These are phyloP conservation scores for Penicillium chermesinum DNA, from an alignment of 495 filamentous ascomycete species.

Conservation along the genomic window DNA sequence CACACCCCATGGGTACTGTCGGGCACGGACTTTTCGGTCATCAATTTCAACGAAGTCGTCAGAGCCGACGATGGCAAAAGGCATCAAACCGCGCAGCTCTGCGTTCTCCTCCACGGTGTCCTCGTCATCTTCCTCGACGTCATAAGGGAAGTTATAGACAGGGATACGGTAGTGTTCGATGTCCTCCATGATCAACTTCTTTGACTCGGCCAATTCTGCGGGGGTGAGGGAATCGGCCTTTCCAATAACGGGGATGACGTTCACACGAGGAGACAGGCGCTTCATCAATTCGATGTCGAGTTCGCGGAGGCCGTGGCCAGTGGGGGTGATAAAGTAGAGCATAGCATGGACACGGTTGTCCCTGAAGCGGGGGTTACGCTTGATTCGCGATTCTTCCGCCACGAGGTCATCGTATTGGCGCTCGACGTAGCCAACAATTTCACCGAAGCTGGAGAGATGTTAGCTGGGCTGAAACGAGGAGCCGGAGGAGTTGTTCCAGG, in stretches of 20 bases:
- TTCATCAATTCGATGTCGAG: slow-evolving; percentile 99
- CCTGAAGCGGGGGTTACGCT: slow-evolving; percentile 98
- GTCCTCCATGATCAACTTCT: slow-evolving; percentile 99
- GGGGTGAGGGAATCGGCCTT: slow-evolving; percentile 97
- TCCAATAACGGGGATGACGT: slow-evolving; percentile 97
- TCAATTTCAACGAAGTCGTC: slow-evolving; percentile 94
- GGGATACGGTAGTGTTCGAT: slow-evolving; percentile 99
- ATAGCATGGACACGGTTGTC: slow-evolving; percentile 98
- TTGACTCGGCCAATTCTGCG: slow-evolving; percentile 93
- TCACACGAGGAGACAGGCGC: slow-evolving; percentile 94
- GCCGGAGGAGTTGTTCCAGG: not conserved
- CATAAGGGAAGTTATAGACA: slow-evolving; percentile 99
- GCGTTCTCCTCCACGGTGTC: slow-evolving; percentile 99
- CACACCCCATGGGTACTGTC: slow-evolving; percentile 98
- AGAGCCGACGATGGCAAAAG: slow-evolving; percentile 95
- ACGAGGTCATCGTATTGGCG: slow-evolving; percentile 99
- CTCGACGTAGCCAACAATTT: slow-evolving; percentile 96
- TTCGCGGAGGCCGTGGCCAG: slow-evolving; percentile 95
- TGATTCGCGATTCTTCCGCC: slow-evolving; percentile 98
- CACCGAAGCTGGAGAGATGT: slow-evolving; percentile 66
- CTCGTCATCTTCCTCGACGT: slow-evolving; percentile 98
- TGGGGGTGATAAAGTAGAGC: slow-evolving; percentile 98
- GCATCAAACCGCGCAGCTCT: slow-evolving; percentile 94
- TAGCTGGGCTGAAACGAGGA: slow-evolving; percentile 14
- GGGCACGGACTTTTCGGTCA: slow-evolving; percentile 82